Base-by-base conservation (phyloP, 1,284 basidiomycete species). In the Papiliotrema fonsecae region DNA sequence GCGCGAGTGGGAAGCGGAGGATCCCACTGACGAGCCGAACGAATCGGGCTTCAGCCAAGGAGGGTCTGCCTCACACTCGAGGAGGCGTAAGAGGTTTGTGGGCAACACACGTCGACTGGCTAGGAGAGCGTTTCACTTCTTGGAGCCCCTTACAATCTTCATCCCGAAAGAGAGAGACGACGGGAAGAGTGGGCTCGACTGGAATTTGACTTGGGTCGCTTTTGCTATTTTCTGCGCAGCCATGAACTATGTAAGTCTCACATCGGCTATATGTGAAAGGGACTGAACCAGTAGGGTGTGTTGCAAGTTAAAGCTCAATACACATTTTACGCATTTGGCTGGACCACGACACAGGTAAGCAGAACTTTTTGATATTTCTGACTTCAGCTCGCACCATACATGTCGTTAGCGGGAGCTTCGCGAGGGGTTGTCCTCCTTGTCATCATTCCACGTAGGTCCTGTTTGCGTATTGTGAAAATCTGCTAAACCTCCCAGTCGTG, bases 321-420 rank as follows among this genome's bases (percentile, higher is more conserved):
- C 66, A 77, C 82, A 5, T 76, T 81, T 9, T 77, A 77, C 6
- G 76, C 72, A 2, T 91, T 85, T 62, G 77, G 78, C 1, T 92
- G 88, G 88, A 78, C 74, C n/a, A 78, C 85, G 4, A 81, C 86
- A 67, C 77, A 77, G 61, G 86, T 87, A 56, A 52, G 79, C 71
- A 27, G 11, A 27, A 38, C 13, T 16, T 37, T 5, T 21, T 18
- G 11, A 10, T 6, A n/a, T 27, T 16, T 7, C 21, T 11, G 18
- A 7, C 3, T 32, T 4, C 43, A 90, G 85, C 70, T 87, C 13
- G 88, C 87, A 7, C 89, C 89, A 56, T 89, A 80, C 75, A 69
- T 90, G 44, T 86, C 82, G 46, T 55, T 81, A 6, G 63, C 83
- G 14, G 82, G 83, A n/a, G 74, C 77, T 18, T 70, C 77, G 2